A percentile compares a stretch with the other conserved stretches of the same genome.
These are phyloP conservation scores for Juglanconis juglandina DNA, from an alignment of 2,329 filamentous ascomycete species.

Conservation along the genomic window DNA sequence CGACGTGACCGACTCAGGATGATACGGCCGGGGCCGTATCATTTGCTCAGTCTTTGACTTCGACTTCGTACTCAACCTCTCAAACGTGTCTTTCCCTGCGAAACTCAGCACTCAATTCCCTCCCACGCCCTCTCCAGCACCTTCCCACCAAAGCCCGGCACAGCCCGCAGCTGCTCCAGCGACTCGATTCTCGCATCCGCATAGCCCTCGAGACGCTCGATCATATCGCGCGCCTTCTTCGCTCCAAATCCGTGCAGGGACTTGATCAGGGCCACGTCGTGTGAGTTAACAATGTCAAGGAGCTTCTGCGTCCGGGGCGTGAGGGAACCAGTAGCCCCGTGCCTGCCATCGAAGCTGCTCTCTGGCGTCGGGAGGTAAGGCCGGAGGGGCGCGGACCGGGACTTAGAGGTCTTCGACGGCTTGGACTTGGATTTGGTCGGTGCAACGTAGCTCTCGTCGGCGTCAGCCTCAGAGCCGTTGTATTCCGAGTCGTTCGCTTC, in stretches of 20 bases:
- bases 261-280: constrained; percentile 63
- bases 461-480: constrained; percentile 39
- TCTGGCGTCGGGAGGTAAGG: constrained; percentile 34
- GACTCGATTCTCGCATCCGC: constrained; percentile 42
- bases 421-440: constrained; percentile 13
- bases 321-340: neutral
- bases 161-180: constrained; percentile 47
- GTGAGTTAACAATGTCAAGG: constrained; percentile 70
- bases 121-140: constrained; percentile 56
- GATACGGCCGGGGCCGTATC: neutral
- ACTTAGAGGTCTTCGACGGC: constrained; percentile 6
- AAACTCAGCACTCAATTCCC: constrained; percentile 31
- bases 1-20: neutral
- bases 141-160: constrained; percentile 56
- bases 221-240: constrained; percentile 64
- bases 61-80: neutral
- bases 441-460: constrained; percentile 31
- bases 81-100: neutral
- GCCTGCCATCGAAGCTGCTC: neutral
- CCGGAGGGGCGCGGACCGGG: neutral
- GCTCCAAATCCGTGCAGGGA: constrained; percentile 67
- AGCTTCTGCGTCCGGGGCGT: constrained; percentile 58
- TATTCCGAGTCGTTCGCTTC: constrained; percentile 41
- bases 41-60: neutral
- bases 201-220: constrained; percentile 51